Evolutionary conservation across 2,329 filamentous ascomycete species (phyloP), one percentile per base, ranked within the genome.

Genomic region (Lachnellula willkommii): DNA sequence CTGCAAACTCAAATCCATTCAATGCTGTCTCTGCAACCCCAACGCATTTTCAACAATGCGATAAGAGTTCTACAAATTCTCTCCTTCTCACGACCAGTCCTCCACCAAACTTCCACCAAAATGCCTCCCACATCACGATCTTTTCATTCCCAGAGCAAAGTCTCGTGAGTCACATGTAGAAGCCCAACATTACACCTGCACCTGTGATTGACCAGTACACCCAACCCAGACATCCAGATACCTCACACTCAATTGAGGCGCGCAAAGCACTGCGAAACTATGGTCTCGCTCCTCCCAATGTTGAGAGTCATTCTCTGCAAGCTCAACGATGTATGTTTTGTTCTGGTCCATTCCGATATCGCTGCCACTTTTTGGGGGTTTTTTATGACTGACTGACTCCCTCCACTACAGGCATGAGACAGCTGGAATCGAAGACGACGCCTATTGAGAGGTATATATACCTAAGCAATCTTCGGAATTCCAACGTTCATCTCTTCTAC

Each of bases 391-490:
- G 26, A 32, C 32, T 36, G 15, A 36, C 36, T 49, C 15, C 36
- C 24, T 26, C 32, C 22, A 40, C 20, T 17, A 24, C 15, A 69
- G 66, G 66, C 52, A 57, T 69, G 32, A 65, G 65, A 56, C 65
- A 68, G 55, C 58, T 69, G 36, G 50, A 56, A 26, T 62, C 65
- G 3, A 68, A 68, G 54, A 61, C 55, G 14, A 60, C 60, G 2
- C 57, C 65, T 1, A 66, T 69, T 48, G 67, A 68, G 54, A 68
- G 67, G 50, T 69, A 68, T 45, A 62, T 66, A 26, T 69, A 68
- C 45, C 57, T 69, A 24, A 68, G 63, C 43, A 65, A 62, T 47
- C 49, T 69, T 47, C 55, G 66, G 20, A 68, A 67, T 55, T 61
- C 58, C 28, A 66, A 68, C 47, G 57, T 61, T 11, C 60, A 69